Evolutionary conservation across 257 asterid species (phyloP), one percentile per base, ranked within the genome.

Genomic region (Nicotiana tabacum): DNA sequence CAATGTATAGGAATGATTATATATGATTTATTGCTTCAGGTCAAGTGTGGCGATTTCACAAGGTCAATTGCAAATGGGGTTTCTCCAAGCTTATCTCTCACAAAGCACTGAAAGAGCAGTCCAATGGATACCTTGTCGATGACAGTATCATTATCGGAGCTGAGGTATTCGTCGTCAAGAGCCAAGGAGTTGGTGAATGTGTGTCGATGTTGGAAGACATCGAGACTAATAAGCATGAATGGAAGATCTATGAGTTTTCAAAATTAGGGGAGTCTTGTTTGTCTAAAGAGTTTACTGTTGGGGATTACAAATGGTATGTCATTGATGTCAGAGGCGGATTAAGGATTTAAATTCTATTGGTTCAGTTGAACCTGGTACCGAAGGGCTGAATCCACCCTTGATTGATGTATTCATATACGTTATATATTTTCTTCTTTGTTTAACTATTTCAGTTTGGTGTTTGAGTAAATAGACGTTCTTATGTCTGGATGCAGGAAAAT

Each of bases 101-200:
- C 56, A 57, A 58, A 7, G 30, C 6, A 11, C 43, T 88, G 64
- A 77, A 1, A 3, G 74, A 84, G 57, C 76, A 83, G n/a, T 37
- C 69, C 8, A 84, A 80, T 4, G 85, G 88, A 4, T 88, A 60
- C 30, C 17, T 83, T 16, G 81, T 84, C 0, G 66, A 80, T 6
- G 85, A 88, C 61, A 84, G 12, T 0, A 84, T 85, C 58, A 84
- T 84, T 21, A 81, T 86, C 66, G 91, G 88, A 9, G 83, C 77
- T 27, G 83, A 62, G 58, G 57, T 62, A 11, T 48, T 80, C 27
- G 83, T 64, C 16, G 4, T 80, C 32, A 77, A 81, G 27, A 62
- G 35, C 24, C 27, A 62, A 61, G 66, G 82, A 7, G 17, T 77
- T 15, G 16, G 53, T 5, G 88, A 83, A 29, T 27, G 80, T 13